Percentiles rank a stretch among this genome's conserved stretches.
These are phyloP conservation scores for Kwoniella heveanensis DNA, from an alignment of 768 basidiomycete species.

Conservation along the genomic window DNA sequence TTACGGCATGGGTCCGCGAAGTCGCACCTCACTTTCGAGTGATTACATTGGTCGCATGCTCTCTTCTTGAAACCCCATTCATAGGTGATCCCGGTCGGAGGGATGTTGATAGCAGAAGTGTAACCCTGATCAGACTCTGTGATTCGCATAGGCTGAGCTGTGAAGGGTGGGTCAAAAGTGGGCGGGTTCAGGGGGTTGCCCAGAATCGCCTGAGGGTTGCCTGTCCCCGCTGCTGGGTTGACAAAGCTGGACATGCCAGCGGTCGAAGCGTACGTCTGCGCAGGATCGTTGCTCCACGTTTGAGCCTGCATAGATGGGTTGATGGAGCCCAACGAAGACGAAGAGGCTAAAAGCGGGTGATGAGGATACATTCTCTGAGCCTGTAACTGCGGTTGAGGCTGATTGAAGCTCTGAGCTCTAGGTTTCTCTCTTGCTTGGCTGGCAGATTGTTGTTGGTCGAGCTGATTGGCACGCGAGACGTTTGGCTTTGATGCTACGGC, in stretches of 20 bases:
- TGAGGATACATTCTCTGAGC: constrained; percentile 43
- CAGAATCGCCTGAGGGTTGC: constrained; percentile 20
- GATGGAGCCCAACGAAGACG: not conserved
- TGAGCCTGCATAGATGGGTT: constrained; percentile 7
- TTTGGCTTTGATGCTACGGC: constrained; percentile 10
- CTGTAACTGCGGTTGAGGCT: constrained; percentile 26
- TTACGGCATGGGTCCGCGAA: constrained; percentile 51
- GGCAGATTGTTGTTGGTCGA: not conserved
- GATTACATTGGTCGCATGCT: constrained; percentile 55
- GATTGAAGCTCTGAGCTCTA: constrained; percentile 12
- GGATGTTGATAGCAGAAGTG: constrained; percentile 8
- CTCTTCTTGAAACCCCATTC: constrained; percentile 49
- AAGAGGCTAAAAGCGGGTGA: constrained; percentile 35
- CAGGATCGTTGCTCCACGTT: constrained; percentile 16
- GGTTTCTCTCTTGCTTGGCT: constrained; percentile 15
- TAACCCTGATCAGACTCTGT: constrained; percentile 33
- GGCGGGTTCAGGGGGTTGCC: constrained; percentile 13
- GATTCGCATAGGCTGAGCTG: constrained; percentile 28
- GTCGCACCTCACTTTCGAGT: constrained; percentile 53
- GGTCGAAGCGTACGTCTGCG: constrained; percentile 16
- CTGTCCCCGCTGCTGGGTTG: constrained; percentile 16
- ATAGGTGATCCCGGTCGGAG: constrained; percentile 20
- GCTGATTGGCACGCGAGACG: not conserved
- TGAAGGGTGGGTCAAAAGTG: constrained; percentile 21
- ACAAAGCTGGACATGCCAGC: constrained; percentile 19